Base-by-base conservation (phyloP, 495 filamentous ascomycete genomes). In the Lasiosphaeria hispida region DNA sequence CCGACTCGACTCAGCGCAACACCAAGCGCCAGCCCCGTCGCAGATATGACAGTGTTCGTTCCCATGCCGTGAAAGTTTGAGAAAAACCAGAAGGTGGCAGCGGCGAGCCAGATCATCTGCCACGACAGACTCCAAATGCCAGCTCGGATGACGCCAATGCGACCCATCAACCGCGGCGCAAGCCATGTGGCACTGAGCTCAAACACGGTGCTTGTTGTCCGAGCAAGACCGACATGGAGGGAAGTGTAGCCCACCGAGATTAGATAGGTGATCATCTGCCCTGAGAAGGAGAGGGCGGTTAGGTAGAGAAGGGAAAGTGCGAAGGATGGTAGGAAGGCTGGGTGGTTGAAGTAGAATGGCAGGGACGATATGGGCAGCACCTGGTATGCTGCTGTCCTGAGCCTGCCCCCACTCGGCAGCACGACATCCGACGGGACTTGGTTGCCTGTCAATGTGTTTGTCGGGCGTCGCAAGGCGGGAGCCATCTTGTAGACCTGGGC, bases 71-170 rank as follows among this genome's bases (percentile, higher is more conserved):
- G 59, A 5, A 54, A 35, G 11, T 71, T 52, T 44, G 62, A 60
- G 43, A 71, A 81, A 48, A 82, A 77, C 38, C 77, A 72, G 0
- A 62, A 62, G 8, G 75, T 61, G 0, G 76, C 77, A 0, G 65
- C 75, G 2, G 72, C 75, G 0, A 87, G 59, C 54, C 75, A 83
- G 8, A 66, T 57, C 36, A 85, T 72, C 56, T 89, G 86, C 83
- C 83, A 89, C 52, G 76, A 82, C 4, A 84, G 53, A 48, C 80
- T 82, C 87, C 87, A 89, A 7, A 88, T 65, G 1, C 85, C 87
- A 0, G 79, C 77, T 1, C 87, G 66, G 4, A 83, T 75, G 7
- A 77, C 68, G 0, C 86, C 85, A 37, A 88, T 82, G 5, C 69
- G 66, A 3, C 63, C 60, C 77, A 84, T 87, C 5, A 85, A 52